Evolutionary conservation across 345 rosid species (phyloP).

Genomic region (Syzygium grande): DNA sequence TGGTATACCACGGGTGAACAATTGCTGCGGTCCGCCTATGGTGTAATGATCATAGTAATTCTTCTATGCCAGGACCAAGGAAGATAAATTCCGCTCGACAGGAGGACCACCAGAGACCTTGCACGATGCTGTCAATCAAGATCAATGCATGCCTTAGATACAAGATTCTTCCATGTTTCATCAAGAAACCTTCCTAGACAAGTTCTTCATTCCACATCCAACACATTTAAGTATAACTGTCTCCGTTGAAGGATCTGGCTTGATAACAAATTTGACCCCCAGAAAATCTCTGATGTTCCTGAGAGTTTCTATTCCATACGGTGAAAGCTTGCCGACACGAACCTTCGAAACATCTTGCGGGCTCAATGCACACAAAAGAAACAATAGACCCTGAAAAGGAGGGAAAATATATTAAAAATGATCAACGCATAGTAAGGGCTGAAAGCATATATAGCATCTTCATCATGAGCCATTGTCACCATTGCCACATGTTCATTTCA

Average conservation of each 20-base stretch:
- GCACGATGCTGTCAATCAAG: not conserved
- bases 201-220: constrained; percentile 75
- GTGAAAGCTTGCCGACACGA: constrained; percentile 77
- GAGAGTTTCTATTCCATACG: constrained; percentile 72
- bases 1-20: not conserved
- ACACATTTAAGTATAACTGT: constrained; percentile 67
- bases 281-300: constrained; percentile 66
- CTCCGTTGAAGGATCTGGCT: constrained; percentile 62
- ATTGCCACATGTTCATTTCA: not conserved
- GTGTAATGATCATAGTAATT: not conserved
- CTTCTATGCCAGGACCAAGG: not conserved
- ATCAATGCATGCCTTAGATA: not conserved
- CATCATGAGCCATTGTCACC: not conserved
- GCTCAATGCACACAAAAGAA: constrained; percentile 70
- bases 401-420: not conserved
- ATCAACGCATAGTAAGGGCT: not conserved
- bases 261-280: constrained; percentile 51
- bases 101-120: not conserved
- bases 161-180: not conserved
- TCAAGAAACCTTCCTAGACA: constrained; percentile 63
- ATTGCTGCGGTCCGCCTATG: not conserved
- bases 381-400: constrained; percentile 53
- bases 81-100: not conserved
- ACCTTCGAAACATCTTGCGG: constrained; percentile 75
- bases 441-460: not conserved